These are phyloP conservation scores for Quillaja saponaria DNA, from an alignment of 306 rosid genomes.

Conservation along the genomic window DNA sequence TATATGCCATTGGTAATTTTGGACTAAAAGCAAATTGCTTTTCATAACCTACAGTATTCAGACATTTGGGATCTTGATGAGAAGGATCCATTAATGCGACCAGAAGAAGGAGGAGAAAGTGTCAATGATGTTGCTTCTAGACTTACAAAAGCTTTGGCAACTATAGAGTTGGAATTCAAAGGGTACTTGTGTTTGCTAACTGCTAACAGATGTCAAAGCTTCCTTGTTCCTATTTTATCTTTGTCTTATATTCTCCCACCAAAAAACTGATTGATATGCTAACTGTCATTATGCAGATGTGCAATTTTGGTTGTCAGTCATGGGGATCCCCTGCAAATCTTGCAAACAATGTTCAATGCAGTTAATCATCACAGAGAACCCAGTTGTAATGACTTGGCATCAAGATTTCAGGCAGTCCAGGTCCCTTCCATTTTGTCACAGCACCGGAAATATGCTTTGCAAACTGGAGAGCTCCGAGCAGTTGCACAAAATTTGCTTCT, in stretches of 20 bases:
- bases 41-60: slow-evolving; percentile 46
- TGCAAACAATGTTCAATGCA: slow-evolving; percentile 64
- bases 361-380: slow-evolving; percentile 47
- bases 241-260: too few relatives aligned
- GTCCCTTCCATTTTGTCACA: slow-evolving; percentile 57
- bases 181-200: slow-evolving; percentile 45
- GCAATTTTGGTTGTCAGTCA: slow-evolving; percentile 81
- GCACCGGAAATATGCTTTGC: slow-evolving; percentile 68
- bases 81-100: slow-evolving; percentile 67
- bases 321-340: slow-evolving; percentile 83
- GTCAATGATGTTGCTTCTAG: slow-evolving; percentile 82
- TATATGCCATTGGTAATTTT: slow-evolving; percentile 11
- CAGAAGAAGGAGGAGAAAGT: slow-evolving; percentile 93
- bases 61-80: slow-evolving; percentile 76
- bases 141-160: slow-evolving; percentile 54
- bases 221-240: too few relatives aligned
- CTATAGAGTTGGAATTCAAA: slow-evolving; percentile 63
- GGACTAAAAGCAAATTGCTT: too few relatives aligned
- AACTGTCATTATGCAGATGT: slow-evolving; percentile 45
- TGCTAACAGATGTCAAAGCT: too few relatives aligned
- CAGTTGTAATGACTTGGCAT: slow-evolving; percentile 33
- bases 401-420: slow-evolving; percentile 52
- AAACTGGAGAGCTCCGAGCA: slow-evolving; percentile 72
- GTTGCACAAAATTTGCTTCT: slow-evolving; percentile 41
- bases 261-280: too few relatives aligned